phyloP scores from a whole-genome alignment of 495 filamentous ascomycete genomes.

The Penicillium cosmopolitanum region DNA sequence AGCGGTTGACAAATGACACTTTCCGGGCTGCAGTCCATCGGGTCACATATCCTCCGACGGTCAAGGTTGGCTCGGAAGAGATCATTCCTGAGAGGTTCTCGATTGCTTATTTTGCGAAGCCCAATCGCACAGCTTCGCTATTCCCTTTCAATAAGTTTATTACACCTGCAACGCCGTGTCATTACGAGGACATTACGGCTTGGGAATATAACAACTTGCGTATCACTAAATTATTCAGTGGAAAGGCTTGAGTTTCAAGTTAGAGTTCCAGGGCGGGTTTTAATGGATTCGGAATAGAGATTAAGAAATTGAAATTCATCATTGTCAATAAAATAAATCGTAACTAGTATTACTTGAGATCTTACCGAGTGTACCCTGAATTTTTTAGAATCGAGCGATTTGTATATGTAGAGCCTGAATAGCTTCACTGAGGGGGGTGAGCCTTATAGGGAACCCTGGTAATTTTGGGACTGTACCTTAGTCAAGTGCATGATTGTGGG shows the following conservation, averaged over 20 bases:
- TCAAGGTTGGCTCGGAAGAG: constrained; percentile 22
- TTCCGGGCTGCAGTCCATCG: constrained; percentile 39
- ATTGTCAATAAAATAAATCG: too few relatives aligned
- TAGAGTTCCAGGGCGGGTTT: background rate
- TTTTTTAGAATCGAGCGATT: too few relatives aligned
- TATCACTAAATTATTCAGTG: constrained; percentile 21
- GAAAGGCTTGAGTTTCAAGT: background rate
- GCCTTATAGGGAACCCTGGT: too few relatives aligned
- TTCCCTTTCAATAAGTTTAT: constrained; percentile 26
- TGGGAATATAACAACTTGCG: constrained; percentile 37
- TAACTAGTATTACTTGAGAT: too few relatives aligned
- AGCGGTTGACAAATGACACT: constrained; percentile 62
- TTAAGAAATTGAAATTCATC: too few relatives aligned
- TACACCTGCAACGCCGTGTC: constrained; percentile 20
- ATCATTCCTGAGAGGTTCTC: constrained; percentile 35
- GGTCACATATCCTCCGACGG: constrained; percentile 29
- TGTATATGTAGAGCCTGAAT: too few relatives aligned
- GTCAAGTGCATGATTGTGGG: too few relatives aligned
- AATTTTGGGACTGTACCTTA: too few relatives aligned
- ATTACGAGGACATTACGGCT: constrained; percentile 37
- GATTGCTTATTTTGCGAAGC: constrained; percentile 41
- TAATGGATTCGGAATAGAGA: too few relatives aligned
- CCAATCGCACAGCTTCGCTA: constrained; percentile 28
- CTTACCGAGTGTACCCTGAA: too few relatives aligned
- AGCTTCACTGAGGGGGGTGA: too few relatives aligned